Percentiles rank a stretch among this genome's conserved stretches.
Evolutionary conservation across 805 yeast genomes (phyloP).

Genomic region (Saturnispora besseyi): DNA sequence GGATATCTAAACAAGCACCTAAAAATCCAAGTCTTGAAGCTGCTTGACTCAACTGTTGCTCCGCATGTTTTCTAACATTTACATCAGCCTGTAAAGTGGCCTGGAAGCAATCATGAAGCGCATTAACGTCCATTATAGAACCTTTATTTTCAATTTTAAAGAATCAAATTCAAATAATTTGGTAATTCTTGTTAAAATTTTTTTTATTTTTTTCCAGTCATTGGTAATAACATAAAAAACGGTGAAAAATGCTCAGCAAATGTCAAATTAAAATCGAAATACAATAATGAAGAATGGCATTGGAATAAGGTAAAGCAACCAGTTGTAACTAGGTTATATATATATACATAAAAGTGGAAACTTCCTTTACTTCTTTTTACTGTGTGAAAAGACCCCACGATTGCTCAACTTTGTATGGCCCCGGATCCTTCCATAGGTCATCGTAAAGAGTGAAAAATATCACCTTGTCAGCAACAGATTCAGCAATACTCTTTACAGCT

Average conservation of each 20-base stretch:
- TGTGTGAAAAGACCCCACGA: constrained; percentile 44
- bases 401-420: constrained; percentile 50
- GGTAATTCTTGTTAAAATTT: background rate
- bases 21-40: constrained; percentile 61
- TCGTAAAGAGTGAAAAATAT: constrained; percentile 53
- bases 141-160: background rate
- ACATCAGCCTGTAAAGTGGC: constrained; percentile 70
- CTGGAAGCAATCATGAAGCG: constrained; percentile 65
- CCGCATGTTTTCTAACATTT: constrained; percentile 56
- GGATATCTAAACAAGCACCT: constrained; percentile 73
- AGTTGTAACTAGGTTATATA: background rate
- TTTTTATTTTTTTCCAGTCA: background rate
- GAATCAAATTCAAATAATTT: background rate
- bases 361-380: background rate
- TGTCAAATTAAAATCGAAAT: background rate
- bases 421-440: constrained; percentile 55
- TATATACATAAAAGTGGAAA: background rate
- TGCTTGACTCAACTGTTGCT: constrained; percentile 50
- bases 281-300: background rate
- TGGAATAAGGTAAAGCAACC: background rate
- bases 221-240: background rate
- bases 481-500: constrained; percentile 43
- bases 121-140: constrained; percentile 52
- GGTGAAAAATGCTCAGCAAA: background rate
- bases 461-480: constrained; percentile 38